phyloP scores from a whole-genome alignment of 768 basidiomycete species.

The Naganishia vaughanmartiniae region DNA sequence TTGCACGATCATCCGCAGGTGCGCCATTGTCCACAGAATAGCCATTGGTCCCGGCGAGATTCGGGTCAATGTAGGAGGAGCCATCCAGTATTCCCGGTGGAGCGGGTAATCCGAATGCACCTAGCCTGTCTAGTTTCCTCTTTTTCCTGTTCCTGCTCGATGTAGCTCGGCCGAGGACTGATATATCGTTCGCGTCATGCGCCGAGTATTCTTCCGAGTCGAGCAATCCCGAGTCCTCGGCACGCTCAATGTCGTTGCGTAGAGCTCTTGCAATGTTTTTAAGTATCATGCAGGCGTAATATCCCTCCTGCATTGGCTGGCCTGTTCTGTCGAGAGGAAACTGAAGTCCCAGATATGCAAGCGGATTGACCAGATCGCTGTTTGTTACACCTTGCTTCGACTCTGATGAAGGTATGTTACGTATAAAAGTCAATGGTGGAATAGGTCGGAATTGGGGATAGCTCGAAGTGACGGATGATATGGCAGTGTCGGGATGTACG shows the following conservation, averaged over 20 bases:
- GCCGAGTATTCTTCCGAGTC: constrained; percentile 7
- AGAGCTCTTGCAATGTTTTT: constrained; percentile 78
- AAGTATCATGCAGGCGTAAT: constrained; percentile 76
- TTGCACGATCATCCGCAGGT: neutral
- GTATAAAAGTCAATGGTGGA: constrained; percentile 68
- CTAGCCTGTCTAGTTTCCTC: constrained; percentile 58
- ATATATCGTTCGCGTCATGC: constrained; percentile 15
- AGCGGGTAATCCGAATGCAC: constrained; percentile 86
- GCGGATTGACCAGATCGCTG: constrained; percentile 13
- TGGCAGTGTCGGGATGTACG: constrained; percentile 35
- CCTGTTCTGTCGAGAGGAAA: constrained; percentile 52
- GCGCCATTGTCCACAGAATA: neutral
- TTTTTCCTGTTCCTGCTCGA: constrained; percentile 29
- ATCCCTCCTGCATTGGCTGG: constrained; percentile 57
- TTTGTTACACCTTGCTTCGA: neutral
- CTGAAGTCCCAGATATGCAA: constrained; percentile 51
- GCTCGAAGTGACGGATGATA: constrained; percentile 21
- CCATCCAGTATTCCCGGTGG: constrained; percentile 60
- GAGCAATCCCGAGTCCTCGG: constrained; percentile 18
- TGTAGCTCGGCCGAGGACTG: constrained; percentile 17
- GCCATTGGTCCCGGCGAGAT: neutral
- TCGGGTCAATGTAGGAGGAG: constrained; percentile 3
- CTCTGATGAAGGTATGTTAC: constrained; percentile 53
- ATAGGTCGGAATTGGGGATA: constrained; percentile 63
- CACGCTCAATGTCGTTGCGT: constrained; percentile 47